Percentiles rank a stretch among this genome's conserved stretches.
These are phyloP conservation scores for Arxiozyma heterogenica DNA, from an alignment of 1,139 yeast species.

Conservation along the genomic window DNA sequence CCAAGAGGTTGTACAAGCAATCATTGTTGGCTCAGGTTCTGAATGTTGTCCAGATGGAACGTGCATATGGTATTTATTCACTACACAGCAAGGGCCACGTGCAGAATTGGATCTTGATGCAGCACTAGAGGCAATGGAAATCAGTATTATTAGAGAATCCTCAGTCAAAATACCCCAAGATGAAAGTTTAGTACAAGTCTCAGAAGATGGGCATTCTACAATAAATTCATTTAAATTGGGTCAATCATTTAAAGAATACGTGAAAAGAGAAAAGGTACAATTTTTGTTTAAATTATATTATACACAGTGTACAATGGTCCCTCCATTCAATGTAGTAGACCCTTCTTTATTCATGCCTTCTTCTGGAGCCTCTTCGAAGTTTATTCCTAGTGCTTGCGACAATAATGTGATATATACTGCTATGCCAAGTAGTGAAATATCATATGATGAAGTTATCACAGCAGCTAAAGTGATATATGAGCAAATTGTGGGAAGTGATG, in stretches of 20 bases:
- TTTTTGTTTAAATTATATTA: constrained; percentile 71
- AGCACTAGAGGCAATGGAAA: constrained; percentile 73
- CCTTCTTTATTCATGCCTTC: constrained; percentile 30
- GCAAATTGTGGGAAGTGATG: constrained; percentile 80
- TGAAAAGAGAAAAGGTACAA: constrained; percentile 71
- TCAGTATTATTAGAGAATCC: constrained; percentile 70
- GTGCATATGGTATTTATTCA: constrained; percentile 81
- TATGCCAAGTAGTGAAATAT: constrained; percentile 74
- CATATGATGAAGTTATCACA: constrained; percentile 82
- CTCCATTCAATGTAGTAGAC: constrained; percentile 40
- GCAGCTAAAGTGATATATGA: constrained; percentile 72
- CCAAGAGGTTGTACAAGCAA: constrained; percentile 67
- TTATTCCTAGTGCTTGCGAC: constrained; percentile 30
- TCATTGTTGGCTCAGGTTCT: constrained; percentile 80
- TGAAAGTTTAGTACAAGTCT: constrained; percentile 47
- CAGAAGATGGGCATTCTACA: constrained; percentile 58
- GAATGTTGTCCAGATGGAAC: constrained; percentile 88
- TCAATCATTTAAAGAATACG: constrained; percentile 71
- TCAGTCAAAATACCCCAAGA: constrained; percentile 45
- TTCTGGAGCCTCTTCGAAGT: constrained; percentile 5
- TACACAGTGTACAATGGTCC: constrained; percentile 59
- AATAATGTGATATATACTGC: constrained; percentile 52
- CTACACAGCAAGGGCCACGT: constrained; percentile 59
- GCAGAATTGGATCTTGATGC: constrained; percentile 74
- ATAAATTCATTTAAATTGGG: constrained; percentile 79